Conservation (phyloP, 306 rosid genomes). For the Styphnolobium japonicum region DNA sequence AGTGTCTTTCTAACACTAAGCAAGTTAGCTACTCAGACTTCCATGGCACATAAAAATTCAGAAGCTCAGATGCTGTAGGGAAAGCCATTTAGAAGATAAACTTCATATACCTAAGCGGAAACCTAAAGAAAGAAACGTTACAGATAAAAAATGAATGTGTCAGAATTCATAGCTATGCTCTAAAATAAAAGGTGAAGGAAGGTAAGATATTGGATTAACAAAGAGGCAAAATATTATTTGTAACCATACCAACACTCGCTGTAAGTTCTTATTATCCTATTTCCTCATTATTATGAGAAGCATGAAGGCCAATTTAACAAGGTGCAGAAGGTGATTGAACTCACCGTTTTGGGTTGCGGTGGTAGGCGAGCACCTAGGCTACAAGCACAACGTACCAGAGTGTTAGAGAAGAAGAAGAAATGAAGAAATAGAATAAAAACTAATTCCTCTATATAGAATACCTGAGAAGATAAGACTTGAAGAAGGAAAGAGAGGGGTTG, state of each 20-base stretch:
- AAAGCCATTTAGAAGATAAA: background rate
- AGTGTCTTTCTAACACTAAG: background rate
- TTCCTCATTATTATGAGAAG: too few relatives aligned
- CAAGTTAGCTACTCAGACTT: background rate
- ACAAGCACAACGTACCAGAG: conserved; percentile 6
- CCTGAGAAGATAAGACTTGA: conserved; percentile 84
- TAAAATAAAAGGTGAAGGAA: background rate
- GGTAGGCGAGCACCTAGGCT: conserved; percentile 82
- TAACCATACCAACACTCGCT: background rate
- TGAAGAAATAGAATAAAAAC: background rate
- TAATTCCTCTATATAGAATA: too few relatives aligned
- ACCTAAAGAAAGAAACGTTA: background rate
- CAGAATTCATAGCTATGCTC: background rate
- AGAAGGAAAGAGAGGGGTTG: conserved; percentile 65
- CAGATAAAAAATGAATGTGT: background rate
- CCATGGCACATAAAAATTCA: background rate
- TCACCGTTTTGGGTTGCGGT: conserved; percentile 47
- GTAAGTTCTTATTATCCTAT: too few relatives aligned
- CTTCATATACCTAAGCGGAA: background rate
- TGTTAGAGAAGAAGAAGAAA: conserved; percentile 1
- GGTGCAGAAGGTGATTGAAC: too few relatives aligned
- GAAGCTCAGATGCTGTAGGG: background rate
- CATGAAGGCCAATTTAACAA: too few relatives aligned
- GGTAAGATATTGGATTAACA: background rate
- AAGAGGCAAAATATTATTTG: background rate